These are phyloP conservation scores for Morella rubra DNA, from an alignment of 306 rosid genomes.

Conservation along the genomic window DNA sequence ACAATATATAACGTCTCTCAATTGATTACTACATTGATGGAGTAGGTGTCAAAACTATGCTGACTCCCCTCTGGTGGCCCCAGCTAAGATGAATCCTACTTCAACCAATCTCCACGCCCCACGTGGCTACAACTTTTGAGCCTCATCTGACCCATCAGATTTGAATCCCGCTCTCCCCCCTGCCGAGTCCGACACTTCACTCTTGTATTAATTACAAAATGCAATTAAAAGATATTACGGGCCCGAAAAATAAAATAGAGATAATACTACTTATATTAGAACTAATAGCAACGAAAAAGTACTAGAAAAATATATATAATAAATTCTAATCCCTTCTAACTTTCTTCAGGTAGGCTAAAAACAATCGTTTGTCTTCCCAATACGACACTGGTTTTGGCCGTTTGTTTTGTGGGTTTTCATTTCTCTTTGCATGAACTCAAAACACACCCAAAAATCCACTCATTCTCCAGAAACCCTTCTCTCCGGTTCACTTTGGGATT, in stretches of 20 bases:
- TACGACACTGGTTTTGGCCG: not conserved
- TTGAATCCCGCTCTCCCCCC: slow-evolving; percentile 3
- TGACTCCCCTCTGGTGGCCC: not conserved
- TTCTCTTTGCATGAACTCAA: slow-evolving; percentile 34
- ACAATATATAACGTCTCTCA: too few species aligned
- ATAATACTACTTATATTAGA: not conserved
- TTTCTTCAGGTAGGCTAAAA: too few species aligned
- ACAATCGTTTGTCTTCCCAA: not conserved
- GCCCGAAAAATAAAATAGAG: not conserved
- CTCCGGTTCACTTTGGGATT: slow-evolving; percentile 8
- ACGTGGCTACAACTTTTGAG: not conserved
- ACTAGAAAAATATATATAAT: too few species aligned
- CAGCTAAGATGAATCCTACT: not conserved
- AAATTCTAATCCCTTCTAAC: too few species aligned
- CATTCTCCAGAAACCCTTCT: slow-evolving; percentile 10
- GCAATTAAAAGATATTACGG: not conserved
- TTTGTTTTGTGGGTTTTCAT: not conserved
- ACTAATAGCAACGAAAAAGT: not conserved
- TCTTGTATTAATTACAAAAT: not conserved
- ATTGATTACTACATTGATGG: too few species aligned
- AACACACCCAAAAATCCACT: not conserved
- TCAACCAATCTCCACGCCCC: slow-evolving; percentile 9
- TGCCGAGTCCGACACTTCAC: slow-evolving; percentile 27
- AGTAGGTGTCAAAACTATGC: not conserved
- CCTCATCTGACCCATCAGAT: not conserved